A percentile compares a stretch with the other conserved stretches of the same genome.
Evolutionary conservation across 2,329 filamentous ascomycete genomes (phyloP).

Genomic region (Didymella exigua): DNA sequence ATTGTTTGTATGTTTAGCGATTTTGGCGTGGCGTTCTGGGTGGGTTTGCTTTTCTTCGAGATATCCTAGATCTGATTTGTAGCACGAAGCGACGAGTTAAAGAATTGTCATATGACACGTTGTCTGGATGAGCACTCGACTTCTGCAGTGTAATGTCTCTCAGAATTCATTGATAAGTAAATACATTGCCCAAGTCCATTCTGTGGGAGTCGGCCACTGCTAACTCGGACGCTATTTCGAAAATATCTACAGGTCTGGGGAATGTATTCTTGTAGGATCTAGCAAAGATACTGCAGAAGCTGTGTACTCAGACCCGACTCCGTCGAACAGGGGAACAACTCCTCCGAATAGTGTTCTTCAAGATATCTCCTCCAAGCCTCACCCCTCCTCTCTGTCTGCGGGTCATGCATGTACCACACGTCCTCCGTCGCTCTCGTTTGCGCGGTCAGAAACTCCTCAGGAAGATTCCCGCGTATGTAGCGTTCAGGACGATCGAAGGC

Average conservation of each 20-base stretch:
- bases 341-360: neutral
- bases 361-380: neutral
- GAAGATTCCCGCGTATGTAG: neutral
- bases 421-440: neutral
- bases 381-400: neutral
- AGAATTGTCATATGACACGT: too few relatives aligned
- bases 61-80: constrained; percentile 1
- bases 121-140: too few relatives aligned
- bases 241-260: too few relatives aligned
- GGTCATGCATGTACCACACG: neutral
- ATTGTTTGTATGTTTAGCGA: neutral
- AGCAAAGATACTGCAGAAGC: too few relatives aligned
- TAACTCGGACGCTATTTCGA: too few relatives aligned
- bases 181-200: too few relatives aligned
- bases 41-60: neutral
- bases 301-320: too few relatives aligned
- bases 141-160: too few relatives aligned
- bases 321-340: neutral
- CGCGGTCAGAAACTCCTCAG: neutral
- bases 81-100: neutral
- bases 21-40: constrained; percentile 13
- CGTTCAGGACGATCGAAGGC: neutral
- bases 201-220: too few relatives aligned
- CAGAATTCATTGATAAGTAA: too few relatives aligned
- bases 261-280: too few relatives aligned